These are phyloP conservation scores for Septoria linicola DNA, from an alignment of 2,329 filamentous ascomycete genomes.

Conservation along the genomic window DNA sequence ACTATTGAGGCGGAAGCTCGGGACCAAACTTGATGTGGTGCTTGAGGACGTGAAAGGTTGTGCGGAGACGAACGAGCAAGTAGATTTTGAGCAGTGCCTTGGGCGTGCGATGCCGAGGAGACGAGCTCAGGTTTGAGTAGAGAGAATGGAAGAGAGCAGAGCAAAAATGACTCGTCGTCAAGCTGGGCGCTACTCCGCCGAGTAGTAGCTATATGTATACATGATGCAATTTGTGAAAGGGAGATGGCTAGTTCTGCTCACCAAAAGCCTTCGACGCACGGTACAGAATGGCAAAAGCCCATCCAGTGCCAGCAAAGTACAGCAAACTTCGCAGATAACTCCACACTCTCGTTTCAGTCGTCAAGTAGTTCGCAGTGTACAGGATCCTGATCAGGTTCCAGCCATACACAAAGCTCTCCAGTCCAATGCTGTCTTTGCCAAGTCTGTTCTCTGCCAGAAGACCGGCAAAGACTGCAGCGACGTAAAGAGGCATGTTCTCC, in stretches of 20 bases:
- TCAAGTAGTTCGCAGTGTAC: constrained; percentile 42
- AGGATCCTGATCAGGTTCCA: constrained; percentile 40
- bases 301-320: constrained; percentile 33
- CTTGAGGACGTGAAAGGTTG: too few species aligned
- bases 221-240: too few species aligned
- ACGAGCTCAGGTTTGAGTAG: too few species aligned
- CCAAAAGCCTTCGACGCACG: constrained; percentile 34
- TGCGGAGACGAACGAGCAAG: too few species aligned
- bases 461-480: constrained; percentile 45
- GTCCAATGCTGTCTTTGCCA: constrained; percentile 30
- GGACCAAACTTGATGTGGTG: too few species aligned
- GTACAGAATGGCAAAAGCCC: constrained; percentile 36
- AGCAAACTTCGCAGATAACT: constrained; percentile 35
- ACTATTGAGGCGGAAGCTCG: too few species aligned
- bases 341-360: constrained; percentile 27
- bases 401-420: constrained; percentile 39
- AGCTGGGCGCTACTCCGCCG: too few species aligned
- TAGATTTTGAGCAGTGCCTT: too few species aligned
- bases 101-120: too few species aligned
- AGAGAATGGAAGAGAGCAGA: too few species aligned
- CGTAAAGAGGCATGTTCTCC: constrained; percentile 50
- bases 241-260: constrained; percentile 11
- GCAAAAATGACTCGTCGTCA: too few species aligned
- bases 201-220: too few species aligned
- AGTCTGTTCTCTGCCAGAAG: constrained; percentile 41